Percentiles rank a stretch among this genome's conserved stretches.
These are phyloP conservation scores for Candolleomyces aberdarensis DNA, from an alignment of 768 basidiomycete species.

Conservation along the genomic window DNA sequence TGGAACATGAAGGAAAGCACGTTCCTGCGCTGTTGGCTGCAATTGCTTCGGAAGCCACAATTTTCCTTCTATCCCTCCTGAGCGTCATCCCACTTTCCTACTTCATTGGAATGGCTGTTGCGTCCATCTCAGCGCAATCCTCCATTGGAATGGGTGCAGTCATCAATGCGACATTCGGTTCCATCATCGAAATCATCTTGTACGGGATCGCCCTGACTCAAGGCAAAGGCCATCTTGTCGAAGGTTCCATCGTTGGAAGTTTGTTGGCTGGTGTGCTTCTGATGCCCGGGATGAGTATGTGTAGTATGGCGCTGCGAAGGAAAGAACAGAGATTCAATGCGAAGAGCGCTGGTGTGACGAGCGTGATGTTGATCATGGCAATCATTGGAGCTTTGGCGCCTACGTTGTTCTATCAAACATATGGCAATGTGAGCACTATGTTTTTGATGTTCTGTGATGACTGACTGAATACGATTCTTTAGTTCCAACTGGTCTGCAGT, in stretches of 20 bases:
- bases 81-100: slow-evolving; percentile 97
- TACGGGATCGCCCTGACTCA: slow-evolving; percentile 89
- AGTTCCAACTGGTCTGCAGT: slow-evolving; percentile 88
- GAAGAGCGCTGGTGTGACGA: slow-evolving; percentile 98
- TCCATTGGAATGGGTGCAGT: slow-evolving; percentile 99
- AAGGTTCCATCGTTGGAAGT: slow-evolving; percentile 95
- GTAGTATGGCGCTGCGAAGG: slow-evolving; percentile 78
- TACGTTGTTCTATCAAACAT: slow-evolving; percentile 96
- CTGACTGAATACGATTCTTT: slow-evolving; percentile 15
- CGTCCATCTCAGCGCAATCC: slow-evolving; percentile 96
- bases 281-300: slow-evolving; percentile 98
- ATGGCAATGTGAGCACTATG: slow-evolving; percentile 75
- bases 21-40: slow-evolving; percentile 64
- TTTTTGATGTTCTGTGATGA: background rate
- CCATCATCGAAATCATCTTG: slow-evolving; percentile 95
- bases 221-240: slow-evolving; percentile 89
- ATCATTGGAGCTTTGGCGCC: slow-evolving; percentile 95
- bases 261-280: slow-evolving; percentile 92
- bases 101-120: slow-evolving; percentile 99
- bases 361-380: slow-evolving; percentile 99
- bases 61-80: slow-evolving; percentile 81
- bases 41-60: slow-evolving; percentile 69
- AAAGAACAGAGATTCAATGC: slow-evolving; percentile 99
- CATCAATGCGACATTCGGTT: slow-evolving; percentile 98
- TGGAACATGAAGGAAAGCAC: slow-evolving; percentile 48